These are phyloP conservation scores for Scheffersomyces insectosa DNA, from an alignment of 1,139 yeast genomes.

Conservation along the genomic window DNA sequence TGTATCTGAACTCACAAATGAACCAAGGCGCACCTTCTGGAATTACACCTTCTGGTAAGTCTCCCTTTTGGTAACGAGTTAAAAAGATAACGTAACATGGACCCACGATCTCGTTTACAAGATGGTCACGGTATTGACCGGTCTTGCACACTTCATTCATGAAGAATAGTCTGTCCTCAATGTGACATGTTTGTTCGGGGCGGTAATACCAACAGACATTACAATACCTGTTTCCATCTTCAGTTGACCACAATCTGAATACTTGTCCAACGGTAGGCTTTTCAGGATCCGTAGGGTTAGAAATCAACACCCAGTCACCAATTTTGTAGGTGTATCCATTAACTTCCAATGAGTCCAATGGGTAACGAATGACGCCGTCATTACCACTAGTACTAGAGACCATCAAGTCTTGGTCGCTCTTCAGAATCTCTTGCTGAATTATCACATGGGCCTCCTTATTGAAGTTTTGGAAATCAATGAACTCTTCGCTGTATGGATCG, in stretches of 20 bases:
- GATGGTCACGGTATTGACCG: constrained; percentile 94
- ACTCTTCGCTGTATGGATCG: constrained; percentile 56
- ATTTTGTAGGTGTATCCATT: constrained; percentile 75
- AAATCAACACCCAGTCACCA: constrained; percentile 93
- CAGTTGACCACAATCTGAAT: constrained; percentile 85
- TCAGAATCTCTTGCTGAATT: constrained; percentile 70
- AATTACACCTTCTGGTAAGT: constrained; percentile 68
- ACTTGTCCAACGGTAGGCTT: constrained; percentile 94
- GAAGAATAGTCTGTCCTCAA: constrained; percentile 83
- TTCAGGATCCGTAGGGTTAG: constrained; percentile 81
- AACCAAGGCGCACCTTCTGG: constrained; percentile 81
- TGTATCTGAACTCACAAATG: constrained; percentile 93
- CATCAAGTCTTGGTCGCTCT: constrained; percentile 79
- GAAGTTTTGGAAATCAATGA: constrained; percentile 59
- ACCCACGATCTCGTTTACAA: constrained; percentile 83
- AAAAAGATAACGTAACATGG: constrained; percentile 94
- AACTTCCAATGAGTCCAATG: constrained; percentile 72
- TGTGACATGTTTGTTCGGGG: constrained; percentile 96
- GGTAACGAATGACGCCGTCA: constrained; percentile 61
- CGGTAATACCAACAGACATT: constrained; percentile 98
- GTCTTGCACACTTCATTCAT: constrained; percentile 95
- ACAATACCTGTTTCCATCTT: constrained; percentile 83
- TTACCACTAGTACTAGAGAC: constrained; percentile 63
- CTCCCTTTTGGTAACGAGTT: constrained; percentile 92
- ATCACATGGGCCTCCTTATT: constrained; percentile 62